phyloP scores from a whole-genome alignment of 2,329 filamentous ascomycete species.

The Stachybotrys chlorohalonatus region DNA sequence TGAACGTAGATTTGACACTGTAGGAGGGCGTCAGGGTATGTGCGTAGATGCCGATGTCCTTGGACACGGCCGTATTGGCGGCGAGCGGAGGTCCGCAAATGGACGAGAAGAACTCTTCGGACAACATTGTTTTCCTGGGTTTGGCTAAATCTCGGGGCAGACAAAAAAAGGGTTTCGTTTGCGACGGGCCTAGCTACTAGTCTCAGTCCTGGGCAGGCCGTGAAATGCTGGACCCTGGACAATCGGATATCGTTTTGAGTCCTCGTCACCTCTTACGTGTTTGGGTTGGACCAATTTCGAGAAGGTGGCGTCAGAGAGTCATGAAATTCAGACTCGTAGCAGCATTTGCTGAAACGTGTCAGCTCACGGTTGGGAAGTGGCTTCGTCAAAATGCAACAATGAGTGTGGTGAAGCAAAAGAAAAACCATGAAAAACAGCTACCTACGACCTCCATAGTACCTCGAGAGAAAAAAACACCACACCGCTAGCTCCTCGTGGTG shows the following conservation, averaged over 20 bases:
- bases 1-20: constrained; percentile 69
- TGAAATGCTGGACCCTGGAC: too few relatives aligned
- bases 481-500: too few relatives aligned
- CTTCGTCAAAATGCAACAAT: neutral
- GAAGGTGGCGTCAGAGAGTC: neutral
- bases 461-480: too few relatives aligned
- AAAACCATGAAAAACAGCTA: too few relatives aligned
- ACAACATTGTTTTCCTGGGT: constrained; percentile 35
- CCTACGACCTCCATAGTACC: too few relatives aligned
- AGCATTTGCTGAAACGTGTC: neutral
- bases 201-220: neutral
- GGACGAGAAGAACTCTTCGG: constrained; percentile 51
- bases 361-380: neutral
- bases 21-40: constrained; percentile 74
- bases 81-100: constrained; percentile 48
- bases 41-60: constrained; percentile 81
- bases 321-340: neutral
- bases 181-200: neutral
- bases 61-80: constrained; percentile 54
- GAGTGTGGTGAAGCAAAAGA: too few relatives aligned
- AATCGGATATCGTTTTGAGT: too few relatives aligned
- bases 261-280: too few relatives aligned
- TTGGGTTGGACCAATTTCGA: neutral
- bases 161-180: too few relatives aligned
- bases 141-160: neutral